A percentile compares a stretch with the other conserved stretches of the same genome.
These are phyloP conservation scores for Xylaria telfairii DNA, from an alignment of 495 filamentous ascomycete genomes.

Conservation along the genomic window DNA sequence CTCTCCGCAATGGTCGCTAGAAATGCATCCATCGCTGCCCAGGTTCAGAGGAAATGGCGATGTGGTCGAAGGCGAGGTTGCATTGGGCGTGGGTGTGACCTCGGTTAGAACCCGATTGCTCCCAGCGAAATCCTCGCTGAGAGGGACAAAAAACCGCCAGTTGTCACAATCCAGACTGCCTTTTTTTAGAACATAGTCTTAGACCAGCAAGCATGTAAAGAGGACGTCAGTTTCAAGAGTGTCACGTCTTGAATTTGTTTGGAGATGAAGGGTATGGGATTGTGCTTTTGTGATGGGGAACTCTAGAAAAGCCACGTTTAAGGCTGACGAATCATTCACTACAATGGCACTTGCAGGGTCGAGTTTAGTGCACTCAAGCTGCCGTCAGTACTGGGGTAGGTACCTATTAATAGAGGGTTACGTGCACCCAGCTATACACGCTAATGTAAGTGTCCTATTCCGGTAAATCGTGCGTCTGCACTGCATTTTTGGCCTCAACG, in stretches of 20 bases:
- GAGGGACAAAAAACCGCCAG: background rate
- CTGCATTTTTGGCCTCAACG: background rate
- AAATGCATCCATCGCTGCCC: conserved; percentile 1
- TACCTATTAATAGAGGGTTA: background rate
- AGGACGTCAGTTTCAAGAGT: background rate
- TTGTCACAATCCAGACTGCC: background rate
- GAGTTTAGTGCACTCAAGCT: background rate
- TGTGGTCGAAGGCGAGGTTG: background rate
- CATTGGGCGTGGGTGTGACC: background rate
- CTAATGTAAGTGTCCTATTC: no score
- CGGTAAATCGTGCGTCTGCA: background rate
- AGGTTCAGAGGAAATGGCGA: background rate
- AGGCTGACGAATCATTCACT: conserved; percentile 20
- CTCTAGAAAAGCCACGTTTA: conserved; percentile 26
- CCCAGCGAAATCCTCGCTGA: conserved; percentile 25
- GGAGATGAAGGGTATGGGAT: background rate
- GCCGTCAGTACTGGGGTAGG: no score
- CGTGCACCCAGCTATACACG: no score
- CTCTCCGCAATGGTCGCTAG: conserved; percentile 5
- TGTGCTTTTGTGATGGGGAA: background rate
- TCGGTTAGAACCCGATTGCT: conserved; percentile 11
- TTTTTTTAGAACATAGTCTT: no score
- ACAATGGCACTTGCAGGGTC: conserved; percentile 1
- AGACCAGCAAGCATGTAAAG: background rate
- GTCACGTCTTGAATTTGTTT: background rate